A percentile compares a stretch with the other conserved stretches of the same genome.
Evolutionary conservation across 2,329 filamentous ascomycete genomes (phyloP).

Genomic region (Emergomyces pasteurianus): DNA sequence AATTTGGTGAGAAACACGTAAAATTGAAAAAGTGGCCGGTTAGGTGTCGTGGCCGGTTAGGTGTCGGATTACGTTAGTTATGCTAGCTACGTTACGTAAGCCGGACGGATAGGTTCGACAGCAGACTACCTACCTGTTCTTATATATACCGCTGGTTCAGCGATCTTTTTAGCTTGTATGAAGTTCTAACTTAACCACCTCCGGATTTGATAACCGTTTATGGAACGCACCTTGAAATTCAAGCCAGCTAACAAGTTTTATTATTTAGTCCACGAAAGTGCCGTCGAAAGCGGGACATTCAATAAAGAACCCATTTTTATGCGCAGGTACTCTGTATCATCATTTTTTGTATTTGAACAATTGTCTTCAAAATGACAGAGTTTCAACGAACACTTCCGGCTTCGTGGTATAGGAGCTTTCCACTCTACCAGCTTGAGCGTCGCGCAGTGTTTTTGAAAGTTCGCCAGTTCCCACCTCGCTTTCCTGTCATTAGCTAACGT

Average conservation of each 20-base stretch:
- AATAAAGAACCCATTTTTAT: neutral
- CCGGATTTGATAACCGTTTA: neutral
- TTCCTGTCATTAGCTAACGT: neutral
- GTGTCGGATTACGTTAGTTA: no score
- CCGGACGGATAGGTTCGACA: no score
- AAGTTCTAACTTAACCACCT: neutral
- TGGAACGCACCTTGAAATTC: neutral
- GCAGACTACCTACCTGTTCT: neutral
- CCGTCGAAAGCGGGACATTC: no score
- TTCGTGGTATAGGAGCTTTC: constrained; percentile 40
- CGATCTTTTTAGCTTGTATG: neutral
- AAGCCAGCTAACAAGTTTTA: no score
- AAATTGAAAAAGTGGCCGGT: no score
- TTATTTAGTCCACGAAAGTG: no score
- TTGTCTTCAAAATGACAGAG: constrained; percentile 19
- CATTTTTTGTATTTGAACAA: neutral
- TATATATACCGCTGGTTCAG: neutral
- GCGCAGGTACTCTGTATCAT: neutral
- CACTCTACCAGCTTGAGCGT: constrained; percentile 40
- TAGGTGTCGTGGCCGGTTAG: no score
- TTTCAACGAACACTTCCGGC: constrained; percentile 36
- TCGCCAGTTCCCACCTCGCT: neutral
- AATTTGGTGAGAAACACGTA: no score
- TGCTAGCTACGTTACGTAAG: no score
- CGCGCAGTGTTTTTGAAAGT: constrained; percentile 40